Conservation (phyloP, 2,329 filamentous ascomycete species). For the Escovopsis sp. region DNA sequence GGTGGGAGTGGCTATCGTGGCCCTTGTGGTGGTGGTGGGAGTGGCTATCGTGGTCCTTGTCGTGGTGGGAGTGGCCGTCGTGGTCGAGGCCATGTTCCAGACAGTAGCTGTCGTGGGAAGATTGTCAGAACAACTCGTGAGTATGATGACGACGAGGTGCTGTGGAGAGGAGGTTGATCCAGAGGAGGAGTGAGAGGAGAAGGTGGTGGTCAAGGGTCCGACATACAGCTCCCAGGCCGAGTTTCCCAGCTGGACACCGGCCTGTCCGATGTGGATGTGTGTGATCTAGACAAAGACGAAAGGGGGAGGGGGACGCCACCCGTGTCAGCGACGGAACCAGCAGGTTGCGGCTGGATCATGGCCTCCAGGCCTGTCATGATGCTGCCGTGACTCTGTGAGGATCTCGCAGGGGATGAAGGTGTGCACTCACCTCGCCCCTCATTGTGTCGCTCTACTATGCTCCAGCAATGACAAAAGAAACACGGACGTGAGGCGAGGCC, state of each 20-base stretch:
- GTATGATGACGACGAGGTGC: conserved; percentile 1
- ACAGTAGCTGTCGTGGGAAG: conserved; percentile 42
- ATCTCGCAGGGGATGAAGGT: too few relatives aligned
- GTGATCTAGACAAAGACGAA: conserved; percentile 32
- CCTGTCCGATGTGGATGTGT: conserved; percentile 51
- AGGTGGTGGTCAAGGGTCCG: conserved; percentile 12
- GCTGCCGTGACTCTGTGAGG: too few relatives aligned
- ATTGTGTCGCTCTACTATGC: conserved; percentile 18
- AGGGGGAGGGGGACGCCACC: too few relatives aligned
- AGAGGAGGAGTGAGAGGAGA: too few relatives aligned
- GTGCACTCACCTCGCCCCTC: conserved; percentile 41
- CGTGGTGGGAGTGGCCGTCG: conserved; percentile 49
- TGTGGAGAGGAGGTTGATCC: too few relatives aligned
- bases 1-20: too few relatives aligned
- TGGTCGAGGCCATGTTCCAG: conserved; percentile 54
- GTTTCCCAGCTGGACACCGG: conserved; percentile 60
- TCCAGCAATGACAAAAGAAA: too few relatives aligned
- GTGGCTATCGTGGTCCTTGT: too few relatives aligned
- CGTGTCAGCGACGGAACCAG: not conserved
- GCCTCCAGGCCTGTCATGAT: too few relatives aligned
- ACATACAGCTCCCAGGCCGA: conserved; percentile 63
- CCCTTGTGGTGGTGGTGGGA: too few relatives aligned
- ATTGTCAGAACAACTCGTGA: conserved; percentile 11
- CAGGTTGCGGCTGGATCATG: not conserved
- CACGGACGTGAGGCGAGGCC: conserved; percentile 9